A percentile compares a stretch with the other conserved stretches of the same genome.
Evolutionary conservation across 352 stramenopile species (phyloP).

Genomic region (Globisporangium iwayamae): DNA sequence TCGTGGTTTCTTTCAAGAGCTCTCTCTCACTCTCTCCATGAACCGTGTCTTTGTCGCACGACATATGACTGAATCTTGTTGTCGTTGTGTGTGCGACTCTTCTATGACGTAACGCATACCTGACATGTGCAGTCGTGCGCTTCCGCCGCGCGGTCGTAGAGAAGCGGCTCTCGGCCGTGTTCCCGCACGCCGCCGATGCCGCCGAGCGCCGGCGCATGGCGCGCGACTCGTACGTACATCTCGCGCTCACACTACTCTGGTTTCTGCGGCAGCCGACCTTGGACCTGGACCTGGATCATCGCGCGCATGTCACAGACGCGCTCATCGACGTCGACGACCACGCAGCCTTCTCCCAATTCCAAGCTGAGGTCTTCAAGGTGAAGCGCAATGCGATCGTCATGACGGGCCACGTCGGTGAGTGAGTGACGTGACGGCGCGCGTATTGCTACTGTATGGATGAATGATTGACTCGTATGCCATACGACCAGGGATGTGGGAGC

Average conservation of each 20-base stretch:
- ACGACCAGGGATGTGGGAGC: constrained; percentile 43
- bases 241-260: constrained; percentile 46
- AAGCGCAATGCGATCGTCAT: constrained; percentile 32
- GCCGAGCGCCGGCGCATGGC: constrained; percentile 18
- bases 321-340: constrained; percentile 15
- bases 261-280: constrained; percentile 37
- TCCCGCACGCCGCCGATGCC: constrained; percentile 15
- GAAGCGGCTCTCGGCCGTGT: constrained; percentile 28
- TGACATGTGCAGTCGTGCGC: constrained; percentile 29
- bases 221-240: constrained; percentile 29
- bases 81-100: too few species aligned
- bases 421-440: background rate
- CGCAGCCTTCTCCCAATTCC: constrained; percentile 1
- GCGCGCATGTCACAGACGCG: constrained; percentile 13
- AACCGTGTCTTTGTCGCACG: constrained; percentile 12
- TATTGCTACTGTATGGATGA: background rate
- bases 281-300: background rate
- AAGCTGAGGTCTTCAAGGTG: background rate
- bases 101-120: background rate
- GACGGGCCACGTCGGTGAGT: constrained; percentile 42
- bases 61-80: background rate
- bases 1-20: background rate
- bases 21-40: too few species aligned
- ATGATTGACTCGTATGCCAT: background rate
- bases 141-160: constrained; percentile 39